Evolutionary conservation across 2,329 filamentous ascomycete genomes (phyloP).

Genomic region (Aspergillus nomiae): DNA sequence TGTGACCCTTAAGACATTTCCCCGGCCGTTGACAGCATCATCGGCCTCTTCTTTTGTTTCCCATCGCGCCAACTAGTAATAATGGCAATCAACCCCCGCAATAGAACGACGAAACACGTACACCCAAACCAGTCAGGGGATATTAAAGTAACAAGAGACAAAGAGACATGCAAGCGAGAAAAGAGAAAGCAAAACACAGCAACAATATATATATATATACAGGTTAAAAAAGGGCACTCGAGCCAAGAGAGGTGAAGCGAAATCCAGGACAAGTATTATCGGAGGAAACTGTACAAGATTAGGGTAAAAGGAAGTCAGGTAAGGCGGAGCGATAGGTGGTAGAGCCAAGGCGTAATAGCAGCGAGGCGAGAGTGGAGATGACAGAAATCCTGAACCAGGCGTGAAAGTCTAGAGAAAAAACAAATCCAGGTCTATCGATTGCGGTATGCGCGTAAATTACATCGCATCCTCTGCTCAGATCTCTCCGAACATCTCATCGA

Average conservation of each 20-base stretch:
- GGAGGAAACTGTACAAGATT: conserved; percentile 20
- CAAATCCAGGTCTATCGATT: conserved; percentile 2
- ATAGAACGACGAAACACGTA: conserved; percentile 18
- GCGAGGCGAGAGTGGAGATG: conserved; percentile 10
- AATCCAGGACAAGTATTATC: conserved; percentile 17
- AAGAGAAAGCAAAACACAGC: conserved; percentile 2
- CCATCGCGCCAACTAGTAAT: conserved; percentile 2
- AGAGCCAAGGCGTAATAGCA: neutral
- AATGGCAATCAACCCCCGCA: conserved; percentile 10
- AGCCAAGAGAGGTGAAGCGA: neutral
- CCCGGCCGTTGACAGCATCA: conserved; percentile 8
- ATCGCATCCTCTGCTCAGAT: conserved; percentile 52
- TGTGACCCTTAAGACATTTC: conserved; percentile 2
- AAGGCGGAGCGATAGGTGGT: neutral
- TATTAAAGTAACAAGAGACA: conserved; percentile 5
- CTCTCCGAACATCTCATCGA: conserved; percentile 81
- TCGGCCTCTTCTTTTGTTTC: conserved; percentile 12
- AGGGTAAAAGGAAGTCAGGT: conserved; percentile 9
- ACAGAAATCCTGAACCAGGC: neutral
- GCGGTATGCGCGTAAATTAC: neutral
- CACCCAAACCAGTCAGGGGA: conserved; percentile 21
- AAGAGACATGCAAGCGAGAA: neutral
- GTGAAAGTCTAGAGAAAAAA: neutral
- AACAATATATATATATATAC: conserved; percentile 23
- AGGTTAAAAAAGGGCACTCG: conserved; percentile 8